Conservation (phyloP, 176 grass and related monocot genomes). For the Oryza meyeriana region DNA sequence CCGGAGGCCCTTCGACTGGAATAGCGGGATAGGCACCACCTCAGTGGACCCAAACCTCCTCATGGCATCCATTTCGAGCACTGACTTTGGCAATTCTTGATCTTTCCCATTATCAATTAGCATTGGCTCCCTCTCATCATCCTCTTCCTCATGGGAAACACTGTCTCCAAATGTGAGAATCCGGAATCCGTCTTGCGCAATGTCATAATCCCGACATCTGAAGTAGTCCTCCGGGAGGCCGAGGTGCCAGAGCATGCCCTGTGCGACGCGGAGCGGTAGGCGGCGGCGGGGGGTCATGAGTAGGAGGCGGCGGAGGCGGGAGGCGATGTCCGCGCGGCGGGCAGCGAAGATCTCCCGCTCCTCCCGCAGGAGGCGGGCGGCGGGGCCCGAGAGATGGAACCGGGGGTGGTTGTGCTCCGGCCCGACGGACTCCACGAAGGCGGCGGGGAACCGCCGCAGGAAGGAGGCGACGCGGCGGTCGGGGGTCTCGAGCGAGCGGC, state of each 20-base stretch:
- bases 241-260: constrained; percentile 81
- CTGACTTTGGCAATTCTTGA: constrained; percentile 44
- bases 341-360: constrained; percentile 49
- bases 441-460: constrained; percentile 65
- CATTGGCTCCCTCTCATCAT: constrained; percentile 34
- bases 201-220: constrained; percentile 22
- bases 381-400: constrained; percentile 61
- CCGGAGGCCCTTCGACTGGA: constrained; percentile 69
- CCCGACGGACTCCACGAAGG: constrained; percentile 71
- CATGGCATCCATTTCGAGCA: constrained; percentile 51
- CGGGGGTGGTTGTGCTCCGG: constrained; percentile 65
- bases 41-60: constrained; percentile 18
- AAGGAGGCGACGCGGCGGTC: constrained; percentile 57
- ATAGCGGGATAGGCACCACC: constrained; percentile 54
- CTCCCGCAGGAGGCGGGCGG: constrained; percentile 41
- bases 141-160: not conserved
- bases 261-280: constrained; percentile 51
- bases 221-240: constrained; percentile 77
- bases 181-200: constrained; percentile 53
- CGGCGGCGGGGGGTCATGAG: constrained; percentile 53
- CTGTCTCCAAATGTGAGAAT: constrained; percentile 35
- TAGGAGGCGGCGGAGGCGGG: constrained; percentile 53
- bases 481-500: constrained; percentile 48
- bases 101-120: constrained; percentile 21
- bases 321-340: constrained; percentile 35